phyloP scores from a whole-genome alignment of 2,329 filamentous ascomycete genomes.

The Sporothrix globosa region DNA sequence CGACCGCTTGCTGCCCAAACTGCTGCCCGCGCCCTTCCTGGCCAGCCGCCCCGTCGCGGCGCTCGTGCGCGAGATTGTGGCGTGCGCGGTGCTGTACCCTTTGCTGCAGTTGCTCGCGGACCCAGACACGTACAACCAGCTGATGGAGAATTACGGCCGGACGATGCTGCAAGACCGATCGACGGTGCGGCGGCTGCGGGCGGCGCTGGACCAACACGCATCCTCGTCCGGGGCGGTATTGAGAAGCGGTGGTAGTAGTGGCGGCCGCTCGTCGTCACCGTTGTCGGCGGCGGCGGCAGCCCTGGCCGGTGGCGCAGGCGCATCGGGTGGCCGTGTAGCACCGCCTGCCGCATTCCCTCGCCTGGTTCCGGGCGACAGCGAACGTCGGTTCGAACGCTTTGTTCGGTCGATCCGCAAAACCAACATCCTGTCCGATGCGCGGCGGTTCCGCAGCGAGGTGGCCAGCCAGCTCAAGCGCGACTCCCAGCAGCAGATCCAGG shows the following conservation, averaged over 20 bases:
- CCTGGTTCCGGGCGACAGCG: constrained; percentile 78
- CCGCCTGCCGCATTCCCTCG: constrained; percentile 66
- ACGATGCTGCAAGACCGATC: constrained; percentile 92
- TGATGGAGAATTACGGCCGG: constrained; percentile 86
- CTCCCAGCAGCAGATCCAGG: constrained; percentile 63
- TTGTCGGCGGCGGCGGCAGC: neutral
- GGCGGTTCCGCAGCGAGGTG: constrained; percentile 88
- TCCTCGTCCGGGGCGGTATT: constrained; percentile 65
- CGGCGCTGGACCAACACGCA: constrained; percentile 90
- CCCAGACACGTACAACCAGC: constrained; percentile 95
- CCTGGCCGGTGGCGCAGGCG: neutral
- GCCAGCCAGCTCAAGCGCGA: constrained; percentile 90
- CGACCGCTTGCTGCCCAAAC: constrained; percentile 66
- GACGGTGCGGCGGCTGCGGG: constrained; percentile 87
- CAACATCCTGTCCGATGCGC: constrained; percentile 88
- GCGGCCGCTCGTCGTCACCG: neutral
- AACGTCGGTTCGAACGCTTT: constrained; percentile 92
- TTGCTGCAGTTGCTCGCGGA: constrained; percentile 80
- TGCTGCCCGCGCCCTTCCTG: constrained; percentile 74
- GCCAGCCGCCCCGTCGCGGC: constrained; percentile 79
- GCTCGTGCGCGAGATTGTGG: constrained; percentile 85
- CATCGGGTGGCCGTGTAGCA: neutral
- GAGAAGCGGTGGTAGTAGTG: constrained; percentile 47
- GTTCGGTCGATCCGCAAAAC: constrained; percentile 91
- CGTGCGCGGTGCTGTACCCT: constrained; percentile 86